Evolutionary conservation across 192 early-diverging fungal genomes (phyloP).

Genomic region (Backusella parvicylindrica): DNA sequence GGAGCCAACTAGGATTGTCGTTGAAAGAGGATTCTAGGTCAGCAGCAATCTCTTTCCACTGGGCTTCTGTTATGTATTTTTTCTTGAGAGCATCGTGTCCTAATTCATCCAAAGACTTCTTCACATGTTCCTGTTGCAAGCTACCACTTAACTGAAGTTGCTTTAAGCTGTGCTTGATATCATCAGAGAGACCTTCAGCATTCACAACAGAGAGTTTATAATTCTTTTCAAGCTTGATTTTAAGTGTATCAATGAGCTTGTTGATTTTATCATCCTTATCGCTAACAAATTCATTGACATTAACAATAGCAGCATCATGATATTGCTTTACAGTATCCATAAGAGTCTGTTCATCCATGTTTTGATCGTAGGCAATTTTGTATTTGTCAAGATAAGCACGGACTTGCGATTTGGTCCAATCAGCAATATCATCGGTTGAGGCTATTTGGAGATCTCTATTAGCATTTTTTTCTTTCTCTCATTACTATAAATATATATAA

Average conservation of each 20-base stretch:
- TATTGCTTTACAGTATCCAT: conserved; percentile 26
- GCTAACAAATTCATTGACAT: conserved; percentile 7
- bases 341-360: not conserved
- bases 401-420: conserved; percentile 28
- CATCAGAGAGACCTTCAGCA: conserved; percentile 8
- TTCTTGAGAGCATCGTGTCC: conserved; percentile 16
- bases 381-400: conserved; percentile 25
- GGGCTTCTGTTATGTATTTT: conserved; percentile 16
- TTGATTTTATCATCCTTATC: conserved; percentile 18
- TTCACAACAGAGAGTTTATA: conserved; percentile 8
- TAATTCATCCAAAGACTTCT: conserved; percentile 22
- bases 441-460: not conserved
- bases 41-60: conserved; percentile 24
- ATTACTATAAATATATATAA: not conserved
- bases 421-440: conserved; percentile 10
- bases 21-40: conserved; percentile 14
- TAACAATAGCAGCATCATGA: conserved; percentile 13
- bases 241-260: conserved; percentile 9
- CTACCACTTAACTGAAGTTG: conserved; percentile 18
- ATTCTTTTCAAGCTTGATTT: conserved; percentile 19
- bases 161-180: conserved; percentile 15
- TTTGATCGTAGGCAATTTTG: conserved; percentile 29
- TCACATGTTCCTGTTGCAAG: conserved; percentile 15
- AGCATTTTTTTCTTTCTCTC: not conserved
- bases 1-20: conserved; percentile 15